phyloP scores from a whole-genome alignment of 805 yeast species.

The Saccharomyces paradoxus region DNA sequence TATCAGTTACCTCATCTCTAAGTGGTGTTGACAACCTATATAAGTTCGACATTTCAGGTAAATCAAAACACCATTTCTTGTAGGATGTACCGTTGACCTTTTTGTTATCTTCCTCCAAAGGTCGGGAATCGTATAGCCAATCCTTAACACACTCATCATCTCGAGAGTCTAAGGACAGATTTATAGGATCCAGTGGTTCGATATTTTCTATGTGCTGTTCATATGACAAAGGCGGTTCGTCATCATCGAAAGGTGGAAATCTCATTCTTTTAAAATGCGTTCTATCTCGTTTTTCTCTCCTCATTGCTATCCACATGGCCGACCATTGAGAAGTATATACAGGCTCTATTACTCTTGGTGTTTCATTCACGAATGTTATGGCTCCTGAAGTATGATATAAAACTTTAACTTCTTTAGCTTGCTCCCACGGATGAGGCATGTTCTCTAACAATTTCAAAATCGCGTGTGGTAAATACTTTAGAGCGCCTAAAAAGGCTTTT shows the following conservation, averaged over 20 bases:
- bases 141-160: conserved; percentile 56
- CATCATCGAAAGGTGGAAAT: conserved; percentile 95
- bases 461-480: conserved; percentile 95
- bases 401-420: conserved; percentile 73
- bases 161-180: conserved; percentile 51
- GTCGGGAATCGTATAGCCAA: conserved; percentile 77
- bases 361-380: conserved; percentile 87
- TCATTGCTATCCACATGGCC: conserved; percentile 83
- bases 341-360: conserved; percentile 87
- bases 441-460: conserved; percentile 79
- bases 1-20: conserved; percentile 47
- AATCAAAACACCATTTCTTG: conserved; percentile 56
- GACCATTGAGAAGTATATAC: conserved; percentile 95
- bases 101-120: conserved; percentile 49
- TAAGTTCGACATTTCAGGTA: conserved; percentile 55
- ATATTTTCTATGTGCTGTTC: conserved; percentile 67
- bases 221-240: conserved; percentile 86
- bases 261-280: conserved; percentile 83
- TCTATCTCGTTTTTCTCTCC: conserved; percentile 87
- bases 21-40: conserved; percentile 67
- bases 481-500: conserved; percentile 78
- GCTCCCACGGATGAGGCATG: conserved; percentile 99
- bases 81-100: conserved; percentile 73
- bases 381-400: conserved; percentile 90
- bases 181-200: conserved; percentile 66